phyloP scores from a whole-genome alignment of 768 basidiomycete species.

The Grammothele lineata region DNA sequence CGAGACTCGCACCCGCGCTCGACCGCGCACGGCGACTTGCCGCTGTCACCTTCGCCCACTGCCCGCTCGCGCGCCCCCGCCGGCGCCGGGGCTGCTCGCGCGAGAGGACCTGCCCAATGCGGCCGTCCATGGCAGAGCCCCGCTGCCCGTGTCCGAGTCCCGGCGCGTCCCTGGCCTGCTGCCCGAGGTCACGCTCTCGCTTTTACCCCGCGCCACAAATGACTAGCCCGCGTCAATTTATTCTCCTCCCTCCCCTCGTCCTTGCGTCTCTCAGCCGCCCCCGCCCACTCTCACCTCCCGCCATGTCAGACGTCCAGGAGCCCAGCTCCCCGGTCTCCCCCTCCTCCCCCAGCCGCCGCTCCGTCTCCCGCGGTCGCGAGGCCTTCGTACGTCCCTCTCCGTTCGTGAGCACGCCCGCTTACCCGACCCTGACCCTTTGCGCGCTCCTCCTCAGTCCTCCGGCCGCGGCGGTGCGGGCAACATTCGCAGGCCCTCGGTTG shows the following conservation, averaged over 20 bases:
- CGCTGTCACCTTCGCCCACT: not conserved
- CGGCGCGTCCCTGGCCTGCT: too few relatives aligned
- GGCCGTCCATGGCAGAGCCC: too few relatives aligned
- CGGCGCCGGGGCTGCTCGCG: too few relatives aligned
- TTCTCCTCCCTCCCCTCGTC: not conserved
- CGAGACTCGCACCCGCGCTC: too few relatives aligned
- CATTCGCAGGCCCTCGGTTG: conserved; percentile 47
- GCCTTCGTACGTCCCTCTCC: conserved; percentile 41
- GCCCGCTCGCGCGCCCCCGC: too few relatives aligned
- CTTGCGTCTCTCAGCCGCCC: not conserved
- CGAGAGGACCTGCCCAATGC: not conserved
- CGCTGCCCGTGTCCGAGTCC: too few relatives aligned
- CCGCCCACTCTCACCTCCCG: conserved; percentile 1
- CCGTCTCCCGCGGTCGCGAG: conserved; percentile 56
- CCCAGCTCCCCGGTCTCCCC: not conserved
- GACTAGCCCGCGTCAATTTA: not conserved
- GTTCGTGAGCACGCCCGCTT: not conserved
- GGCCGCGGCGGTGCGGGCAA: conserved; percentile 72
- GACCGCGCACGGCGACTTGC: too few relatives aligned
- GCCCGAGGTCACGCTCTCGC: too few relatives aligned
- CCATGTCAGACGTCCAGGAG: conserved; percentile 9
- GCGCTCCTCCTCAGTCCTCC: conserved; percentile 19
- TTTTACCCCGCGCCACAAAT: not conserved
- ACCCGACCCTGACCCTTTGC: not conserved
- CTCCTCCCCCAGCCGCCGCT: conserved; percentile 27